phyloP scores from a whole-genome alignment of 2,329 filamentous ascomycete species.

The Decorospora gaudefroyi region DNA sequence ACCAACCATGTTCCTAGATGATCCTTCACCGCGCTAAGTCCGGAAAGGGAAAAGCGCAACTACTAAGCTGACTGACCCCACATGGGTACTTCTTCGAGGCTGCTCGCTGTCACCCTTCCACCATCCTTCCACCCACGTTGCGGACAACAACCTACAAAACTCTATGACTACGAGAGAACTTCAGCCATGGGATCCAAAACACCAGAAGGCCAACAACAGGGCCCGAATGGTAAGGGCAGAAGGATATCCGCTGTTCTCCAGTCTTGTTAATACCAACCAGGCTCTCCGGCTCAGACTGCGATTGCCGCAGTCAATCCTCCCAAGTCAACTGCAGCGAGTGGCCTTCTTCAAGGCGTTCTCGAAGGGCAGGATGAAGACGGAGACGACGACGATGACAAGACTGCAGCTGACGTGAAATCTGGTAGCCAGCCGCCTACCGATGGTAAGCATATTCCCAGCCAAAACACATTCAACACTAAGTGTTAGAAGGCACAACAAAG shows the following conservation, averaged over 20 bases:
- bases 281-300: conserved; percentile 28
- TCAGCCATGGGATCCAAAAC: conserved; percentile 47
- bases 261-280: conserved; percentile 31
- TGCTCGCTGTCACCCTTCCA: too few relatives aligned
- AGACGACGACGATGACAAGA: conserved; percentile 55
- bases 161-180: conserved; percentile 1
- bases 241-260: neutral
- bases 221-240: conserved; percentile 36
- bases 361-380: conserved; percentile 55
- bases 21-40: too few relatives aligned
- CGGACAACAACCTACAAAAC: conserved; percentile 1
- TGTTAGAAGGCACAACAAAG: conserved; percentile 62
- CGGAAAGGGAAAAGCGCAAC: too few relatives aligned
- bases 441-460: conserved; percentile 16
- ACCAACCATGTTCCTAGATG: too few relatives aligned
- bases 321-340: conserved; percentile 43
- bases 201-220: conserved; percentile 44
- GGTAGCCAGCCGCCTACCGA: too few relatives aligned
- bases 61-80: too few relatives aligned
- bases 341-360: conserved; percentile 44
- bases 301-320: conserved; percentile 40
- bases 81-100: too few relatives aligned
- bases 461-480: conserved; percentile 10
- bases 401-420: conserved; percentile 43
- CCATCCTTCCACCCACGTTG: too few relatives aligned